Evolutionary conservation across 2,329 filamentous ascomycete species (phyloP), one percentile per base, ranked within the genome.

Genomic region (Shiraia bambusicola): DNA sequence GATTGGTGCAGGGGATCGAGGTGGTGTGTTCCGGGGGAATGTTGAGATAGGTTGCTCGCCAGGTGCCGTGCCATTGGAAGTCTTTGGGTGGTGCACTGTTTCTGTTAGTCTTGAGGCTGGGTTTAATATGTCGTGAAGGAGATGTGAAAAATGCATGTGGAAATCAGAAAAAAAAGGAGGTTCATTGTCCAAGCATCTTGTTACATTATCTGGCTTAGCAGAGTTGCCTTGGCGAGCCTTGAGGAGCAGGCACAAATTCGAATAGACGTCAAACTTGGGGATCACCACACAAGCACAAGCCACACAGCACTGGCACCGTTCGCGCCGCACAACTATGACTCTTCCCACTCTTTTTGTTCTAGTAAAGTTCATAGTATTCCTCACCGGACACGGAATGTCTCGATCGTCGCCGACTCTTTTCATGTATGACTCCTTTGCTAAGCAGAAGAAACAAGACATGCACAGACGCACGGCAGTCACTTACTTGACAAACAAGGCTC

Each of bases 401-500:
- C 15, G n/a, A 12, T 14, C 22, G 13, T 25, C 33, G 42, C 34
- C 28, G 34, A 31, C 16, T 22, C 31, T 26, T 27, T 30, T 16
- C 17, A 34, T 29, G 34, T 26, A 17, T 42, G 36, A 40, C 41
- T 44, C 17, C n/a, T 15, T 17, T 17, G 17, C 42, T 43, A 34
- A 50, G 29, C 41, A 41, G 38, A 34, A 41, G 37, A 44, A 31
- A 45, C 19, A 25, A 30, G 28, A 37, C 12, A 5, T 10, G 19
- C 19, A 31, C 42, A 35, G 25, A 11, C 44, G 27, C 39, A 30
- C 32, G 37, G 42, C 37, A n/a, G n/a, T n/a, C n/a, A 83, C 88
- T 81, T 83, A 95, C 90, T 82, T 80, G 50, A 95, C 77, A 59
- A 92, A 94, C 14, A 95, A 69, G 13, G 83, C 70, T 69, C 93